Conservation (phyloP, 805 yeast species). For the Cyberlindnera bimundalis region DNA sequence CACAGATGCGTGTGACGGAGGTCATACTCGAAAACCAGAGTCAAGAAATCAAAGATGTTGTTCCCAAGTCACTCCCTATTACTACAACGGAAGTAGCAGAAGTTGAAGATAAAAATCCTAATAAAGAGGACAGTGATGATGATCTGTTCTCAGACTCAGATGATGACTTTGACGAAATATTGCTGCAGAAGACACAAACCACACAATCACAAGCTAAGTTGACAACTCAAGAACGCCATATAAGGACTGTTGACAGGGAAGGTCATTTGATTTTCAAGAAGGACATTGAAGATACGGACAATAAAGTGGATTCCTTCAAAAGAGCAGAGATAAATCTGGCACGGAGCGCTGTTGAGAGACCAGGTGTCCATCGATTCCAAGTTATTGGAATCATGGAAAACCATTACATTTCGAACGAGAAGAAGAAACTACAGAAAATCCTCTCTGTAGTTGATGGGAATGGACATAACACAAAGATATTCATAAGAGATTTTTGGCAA, state of each 20-base stretch:
- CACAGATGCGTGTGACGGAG: not conserved
- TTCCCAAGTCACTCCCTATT: too few relatives aligned
- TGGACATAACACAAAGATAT: slow-evolving; percentile 36
- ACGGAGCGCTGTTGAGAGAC: slow-evolving; percentile 41
- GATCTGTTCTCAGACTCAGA: slow-evolving; percentile 16
- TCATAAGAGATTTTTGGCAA: slow-evolving; percentile 62
- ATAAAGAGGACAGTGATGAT: slow-evolving; percentile 9
- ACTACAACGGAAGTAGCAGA: not conserved
- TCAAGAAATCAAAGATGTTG: too few relatives aligned
- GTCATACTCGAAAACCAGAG: too few relatives aligned
- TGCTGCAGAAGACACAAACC: slow-evolving; percentile 13
- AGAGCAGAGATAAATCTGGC: slow-evolving; percentile 28
- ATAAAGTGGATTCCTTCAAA: slow-evolving; percentile 10
- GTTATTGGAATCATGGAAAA: slow-evolving; percentile 34
- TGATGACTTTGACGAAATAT: slow-evolving; percentile 18
- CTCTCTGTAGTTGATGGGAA: slow-evolving; percentile 46
- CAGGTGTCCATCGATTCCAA: slow-evolving; percentile 47
- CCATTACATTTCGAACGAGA: slow-evolving; percentile 30
- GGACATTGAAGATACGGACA: slow-evolving; percentile 25
- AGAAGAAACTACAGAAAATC: slow-evolving; percentile 45
- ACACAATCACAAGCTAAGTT: slow-evolving; percentile 6
- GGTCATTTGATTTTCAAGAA: slow-evolving; percentile 24
- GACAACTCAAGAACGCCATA: slow-evolving; percentile 24
- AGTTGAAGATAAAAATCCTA: not conserved
- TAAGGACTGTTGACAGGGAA: slow-evolving; percentile 19